Percentiles rank a stretch among this genome's conserved stretches.
Evolutionary conservation across 177 flowering plant genomes (phyloP).

Genomic region (Vitis hybrid): DNA sequence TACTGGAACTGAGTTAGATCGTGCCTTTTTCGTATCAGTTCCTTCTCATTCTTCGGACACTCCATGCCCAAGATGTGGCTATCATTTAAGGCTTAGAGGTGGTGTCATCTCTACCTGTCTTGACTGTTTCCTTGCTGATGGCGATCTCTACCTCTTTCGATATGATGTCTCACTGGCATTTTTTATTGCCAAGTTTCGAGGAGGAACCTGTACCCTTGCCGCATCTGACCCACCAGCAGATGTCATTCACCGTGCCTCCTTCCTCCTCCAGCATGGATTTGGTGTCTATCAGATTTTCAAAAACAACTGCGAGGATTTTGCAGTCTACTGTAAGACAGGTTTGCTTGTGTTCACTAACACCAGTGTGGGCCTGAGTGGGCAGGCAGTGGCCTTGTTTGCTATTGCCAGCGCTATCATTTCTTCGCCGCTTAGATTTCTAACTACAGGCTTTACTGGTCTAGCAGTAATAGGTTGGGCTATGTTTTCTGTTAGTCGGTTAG

Average conservation of each 20-base stretch:
- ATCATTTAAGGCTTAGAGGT: conserved; percentile 32
- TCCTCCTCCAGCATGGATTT: conserved; percentile 58
- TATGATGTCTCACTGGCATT: conserved; percentile 44
- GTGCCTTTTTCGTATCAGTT: conserved; percentile 43
- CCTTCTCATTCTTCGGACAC: conserved; percentile 28
- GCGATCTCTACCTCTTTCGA: conserved; percentile 54
- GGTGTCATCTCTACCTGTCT: conserved; percentile 62
- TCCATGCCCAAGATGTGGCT: conserved; percentile 57
- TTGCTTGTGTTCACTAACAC: conserved; percentile 42
- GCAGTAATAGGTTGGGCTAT: conserved; percentile 53
- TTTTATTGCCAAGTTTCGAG: conserved; percentile 56
- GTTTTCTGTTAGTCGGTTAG: conserved; percentile 56
- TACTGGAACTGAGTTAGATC: conserved; percentile 54
- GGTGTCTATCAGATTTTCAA: conserved; percentile 57
- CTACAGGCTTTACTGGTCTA: conserved; percentile 55
- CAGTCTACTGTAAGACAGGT: conserved; percentile 68
- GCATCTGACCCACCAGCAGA: conserved; percentile 46
- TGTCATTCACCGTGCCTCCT: conserved; percentile 51
- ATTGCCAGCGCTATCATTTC: conserved; percentile 53
- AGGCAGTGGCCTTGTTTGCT: conserved; percentile 58
- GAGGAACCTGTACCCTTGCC: conserved; percentile 65
- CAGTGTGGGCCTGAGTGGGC: conserved; percentile 73
- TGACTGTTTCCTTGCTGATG: conserved; percentile 60
- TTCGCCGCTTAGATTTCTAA: conserved; percentile 63
- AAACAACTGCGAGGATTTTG: conserved; percentile 75